Conservation (phyloP, 352 stramenopile species). For the Halophytophthora batemanensis region DNA sequence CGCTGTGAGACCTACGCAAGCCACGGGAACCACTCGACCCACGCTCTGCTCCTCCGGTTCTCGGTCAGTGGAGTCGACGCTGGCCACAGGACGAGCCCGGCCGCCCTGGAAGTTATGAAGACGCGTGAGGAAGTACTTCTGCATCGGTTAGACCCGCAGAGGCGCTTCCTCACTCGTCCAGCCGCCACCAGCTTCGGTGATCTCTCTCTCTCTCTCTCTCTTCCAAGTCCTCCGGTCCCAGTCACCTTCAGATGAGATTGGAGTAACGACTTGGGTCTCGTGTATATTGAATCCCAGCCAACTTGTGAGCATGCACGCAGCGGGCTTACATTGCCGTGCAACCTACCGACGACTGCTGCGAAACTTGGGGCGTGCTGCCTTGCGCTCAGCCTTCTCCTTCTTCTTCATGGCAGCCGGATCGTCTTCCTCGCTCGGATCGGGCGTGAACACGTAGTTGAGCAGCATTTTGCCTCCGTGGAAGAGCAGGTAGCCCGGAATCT, state of each 20-base stretch:
- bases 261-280: too few species aligned
- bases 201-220: too few species aligned
- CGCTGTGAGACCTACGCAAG: slow-evolving; percentile 2
- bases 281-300: too few species aligned
- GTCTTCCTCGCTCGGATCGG: slow-evolving; percentile 47
- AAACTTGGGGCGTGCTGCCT: slow-evolving; percentile 53
- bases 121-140: slow-evolving; percentile 33
- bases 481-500: slow-evolving; percentile 80
- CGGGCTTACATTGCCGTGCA: too few species aligned
- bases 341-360: slow-evolving; percentile 35
- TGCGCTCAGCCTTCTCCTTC: slow-evolving; percentile 76
- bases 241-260: too few species aligned
- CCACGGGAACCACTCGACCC: slow-evolving; percentile 6
- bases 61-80: slow-evolving; percentile 4
- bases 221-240: too few species aligned
- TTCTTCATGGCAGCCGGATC: slow-evolving; percentile 60
- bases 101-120: slow-evolving; percentile 39
- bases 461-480: slow-evolving; percentile 75
- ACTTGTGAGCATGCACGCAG: too few species aligned
- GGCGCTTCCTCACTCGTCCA: slow-evolving; percentile 1
- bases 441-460: slow-evolving; percentile 83
- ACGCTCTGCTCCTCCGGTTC: slow-evolving; percentile 13
- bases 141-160: slow-evolving; percentile 19
- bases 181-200: not conserved
- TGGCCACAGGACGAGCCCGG: slow-evolving; percentile 5